These are phyloP conservation scores for Citrullus amarus DNA, from an alignment of 306 rosid genomes.

Conservation along the genomic window DNA sequence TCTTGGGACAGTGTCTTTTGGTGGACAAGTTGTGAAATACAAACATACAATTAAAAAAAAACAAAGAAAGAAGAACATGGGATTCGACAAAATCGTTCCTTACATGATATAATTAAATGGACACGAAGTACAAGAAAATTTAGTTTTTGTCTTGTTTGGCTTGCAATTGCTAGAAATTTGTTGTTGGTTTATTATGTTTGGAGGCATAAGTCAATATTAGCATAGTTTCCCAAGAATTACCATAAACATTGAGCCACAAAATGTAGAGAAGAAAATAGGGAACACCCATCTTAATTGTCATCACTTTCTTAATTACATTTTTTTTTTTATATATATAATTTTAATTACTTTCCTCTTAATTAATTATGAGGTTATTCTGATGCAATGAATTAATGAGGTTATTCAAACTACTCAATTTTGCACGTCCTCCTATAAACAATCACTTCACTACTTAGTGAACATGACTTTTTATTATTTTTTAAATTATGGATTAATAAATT, in stretches of 20 bases:
- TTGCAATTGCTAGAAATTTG: neutral
- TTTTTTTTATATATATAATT: no score
- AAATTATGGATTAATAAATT: no score
- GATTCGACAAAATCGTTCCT: slow-evolving; percentile 29
- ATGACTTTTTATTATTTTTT: no score
- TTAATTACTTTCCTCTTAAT: neutral
- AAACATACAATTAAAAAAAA: slow-evolving; percentile 20
- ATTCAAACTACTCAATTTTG: neutral
- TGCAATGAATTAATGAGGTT: neutral
- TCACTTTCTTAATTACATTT: neutral
- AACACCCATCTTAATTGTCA: neutral
- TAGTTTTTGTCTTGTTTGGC: neutral
- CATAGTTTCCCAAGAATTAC: neutral
- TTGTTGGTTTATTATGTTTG: neutral
- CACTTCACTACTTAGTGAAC: no score
- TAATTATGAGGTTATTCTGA: neutral
- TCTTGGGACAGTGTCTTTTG: neutral
- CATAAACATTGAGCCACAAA: slow-evolving; percentile 7
- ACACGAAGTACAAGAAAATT: slow-evolving; percentile 6
- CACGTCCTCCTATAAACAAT: no score
- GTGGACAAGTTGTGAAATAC: slow-evolving; percentile 5
- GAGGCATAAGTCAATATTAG: neutral
- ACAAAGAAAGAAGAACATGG: slow-evolving; percentile 26
- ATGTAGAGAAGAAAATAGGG: neutral
- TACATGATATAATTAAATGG: slow-evolving; percentile 5